Conservation (phyloP, 495 filamentous ascomycete species). For the Podospora pseudopauciseta region DNA sequence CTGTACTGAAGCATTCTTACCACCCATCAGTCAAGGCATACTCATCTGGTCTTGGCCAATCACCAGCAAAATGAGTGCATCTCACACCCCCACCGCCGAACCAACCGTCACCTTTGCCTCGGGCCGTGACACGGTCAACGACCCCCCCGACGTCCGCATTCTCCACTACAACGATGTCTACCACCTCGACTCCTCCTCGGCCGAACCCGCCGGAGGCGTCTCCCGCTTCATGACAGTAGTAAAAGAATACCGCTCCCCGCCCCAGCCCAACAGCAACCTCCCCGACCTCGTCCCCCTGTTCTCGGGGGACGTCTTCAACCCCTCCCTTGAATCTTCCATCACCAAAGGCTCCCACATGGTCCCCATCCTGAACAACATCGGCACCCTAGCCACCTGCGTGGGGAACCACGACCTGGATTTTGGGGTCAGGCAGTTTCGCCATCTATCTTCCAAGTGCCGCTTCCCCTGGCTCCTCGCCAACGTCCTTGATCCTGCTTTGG, state of each 20-base stretch:
- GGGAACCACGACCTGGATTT: constrained; percentile 96
- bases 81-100: constrained; percentile 18
- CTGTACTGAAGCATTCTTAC: not conserved
- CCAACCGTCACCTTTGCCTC: constrained; percentile 49
- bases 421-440: constrained; percentile 72
- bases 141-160: constrained; percentile 67
- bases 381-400: constrained; percentile 71
- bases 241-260: constrained; percentile 64
- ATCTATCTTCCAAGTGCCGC: constrained; percentile 67
- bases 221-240: constrained; percentile 74
- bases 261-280: constrained; percentile 46
- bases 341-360: constrained; percentile 90
- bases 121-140: constrained; percentile 27
- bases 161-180: constrained; percentile 93
- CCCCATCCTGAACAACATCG: constrained; percentile 73
- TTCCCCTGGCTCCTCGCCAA: constrained; percentile 93
- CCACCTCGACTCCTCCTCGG: constrained; percentile 71
- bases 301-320: constrained; percentile 90
- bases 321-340: constrained; percentile 76
- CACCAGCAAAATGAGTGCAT: constrained; percentile 14
- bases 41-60: not conserved
- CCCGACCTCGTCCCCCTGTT: constrained; percentile 73
- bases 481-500: constrained; percentile 72
- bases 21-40: not conserved
- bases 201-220: constrained; percentile 76